Evolutionary conservation across 2,329 filamentous ascomycete genomes (phyloP), one percentile per base, ranked within the genome.

Genomic region (Pyricularia sp.): DNA sequence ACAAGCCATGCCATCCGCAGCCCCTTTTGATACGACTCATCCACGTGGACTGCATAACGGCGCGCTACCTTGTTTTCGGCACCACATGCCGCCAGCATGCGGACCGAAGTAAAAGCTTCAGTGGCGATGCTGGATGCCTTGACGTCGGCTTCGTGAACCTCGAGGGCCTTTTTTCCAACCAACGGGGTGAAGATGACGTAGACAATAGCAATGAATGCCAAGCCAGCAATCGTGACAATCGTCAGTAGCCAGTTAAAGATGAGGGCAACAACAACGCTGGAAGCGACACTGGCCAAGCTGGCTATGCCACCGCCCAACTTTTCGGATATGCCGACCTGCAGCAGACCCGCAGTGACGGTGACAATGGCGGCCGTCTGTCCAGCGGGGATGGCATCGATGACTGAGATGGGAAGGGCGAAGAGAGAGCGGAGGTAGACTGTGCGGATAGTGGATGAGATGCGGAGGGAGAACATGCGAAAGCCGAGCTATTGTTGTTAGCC

Each of bases 351-450:
- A 3, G 86, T 88, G 4, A 86, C 85, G 1, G 88, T 90, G 70
- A 90, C 88, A 64, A 88, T 87, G 11, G 83, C 83, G 0, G 87
- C 86, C 0, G 86, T 84, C 59, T 85, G 84, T 1, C 88, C 88
- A 0, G 86, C 80, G 0, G 86, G 83, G 77, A 88, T 83, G 9
- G 85, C 84, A 75, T 92, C 90, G 28, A 92, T 85, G 17, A 88
- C 86, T 68, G 88, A 85, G 55, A 92, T 85, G 58, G 88, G 86
- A 73, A 91, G 88, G 0, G 82, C 80, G 66, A 93, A 86, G 2
- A 92, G 82, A 55, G 83, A 81, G 67, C 84, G 82, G 28, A 93
- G 81, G 73, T 91, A 92, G 69, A 86, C 83, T 14, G 88, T 81
- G 42, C 91, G 82, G 65, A 89, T 82, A 4, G 83, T 83, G 0